phyloP scores from a whole-genome alignment of 2,329 filamentous ascomycete species.

The Phoma herbarum region DNA sequence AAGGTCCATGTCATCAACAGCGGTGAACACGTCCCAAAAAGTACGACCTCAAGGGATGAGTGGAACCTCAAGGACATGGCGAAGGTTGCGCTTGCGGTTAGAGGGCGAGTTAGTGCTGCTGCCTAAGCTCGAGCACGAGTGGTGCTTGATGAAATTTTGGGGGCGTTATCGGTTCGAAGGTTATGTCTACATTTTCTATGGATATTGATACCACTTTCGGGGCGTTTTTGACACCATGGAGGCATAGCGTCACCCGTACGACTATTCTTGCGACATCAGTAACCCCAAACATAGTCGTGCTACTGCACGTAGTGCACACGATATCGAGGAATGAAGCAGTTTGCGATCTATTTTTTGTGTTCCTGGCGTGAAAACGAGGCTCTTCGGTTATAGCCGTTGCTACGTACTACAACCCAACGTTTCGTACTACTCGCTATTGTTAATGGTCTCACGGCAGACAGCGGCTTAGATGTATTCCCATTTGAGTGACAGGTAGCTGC shows the following conservation, averaged over 20 bases:
- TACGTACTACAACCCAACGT: constrained; percentile 1
- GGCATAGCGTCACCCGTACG: constrained; percentile 7
- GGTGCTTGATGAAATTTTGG: neutral
- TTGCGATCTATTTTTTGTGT: neutral
- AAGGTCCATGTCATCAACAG: constrained; percentile 92
- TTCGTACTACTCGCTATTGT: neutral
- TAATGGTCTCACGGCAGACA: constrained; percentile 1
- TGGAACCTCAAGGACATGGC: constrained; percentile 56
- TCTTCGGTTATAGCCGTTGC: neutral
- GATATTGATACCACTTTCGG: constrained; percentile 16
- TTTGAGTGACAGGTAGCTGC: neutral
- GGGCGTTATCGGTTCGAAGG: constrained; percentile 6
- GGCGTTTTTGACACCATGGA: constrained; percentile 1
- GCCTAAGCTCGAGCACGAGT: constrained; percentile 12
- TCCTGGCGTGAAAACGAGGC: constrained; percentile 4
- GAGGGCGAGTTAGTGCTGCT: constrained; percentile 29
- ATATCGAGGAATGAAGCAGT: neutral
- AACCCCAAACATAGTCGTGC: constrained; percentile 11
- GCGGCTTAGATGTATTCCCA: neutral
- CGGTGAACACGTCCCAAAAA: constrained; percentile 69
- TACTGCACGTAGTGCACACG: constrained; percentile 11
- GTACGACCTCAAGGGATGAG: constrained; percentile 45
- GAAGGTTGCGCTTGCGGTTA: constrained; percentile 44
- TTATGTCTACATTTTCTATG: constrained; percentile 6
- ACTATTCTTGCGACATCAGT: constrained; percentile 10